phyloP scores from a whole-genome alignment of 257 asterid genomes.

The Solanum appendiculatum region DNA sequence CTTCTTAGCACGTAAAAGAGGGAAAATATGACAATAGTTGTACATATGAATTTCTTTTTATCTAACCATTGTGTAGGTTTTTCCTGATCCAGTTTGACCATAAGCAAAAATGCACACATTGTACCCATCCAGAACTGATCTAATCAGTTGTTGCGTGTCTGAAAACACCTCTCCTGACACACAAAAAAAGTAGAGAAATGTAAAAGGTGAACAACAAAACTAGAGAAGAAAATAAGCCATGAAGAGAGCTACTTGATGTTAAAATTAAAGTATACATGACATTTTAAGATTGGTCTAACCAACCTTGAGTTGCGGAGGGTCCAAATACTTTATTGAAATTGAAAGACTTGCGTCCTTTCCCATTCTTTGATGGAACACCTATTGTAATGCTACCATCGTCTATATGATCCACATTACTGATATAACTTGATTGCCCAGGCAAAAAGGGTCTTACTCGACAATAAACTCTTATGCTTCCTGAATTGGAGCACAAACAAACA shows the following conservation, averaged over 20 bases:
- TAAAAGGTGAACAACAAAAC: not conserved
- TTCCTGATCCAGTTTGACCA: constrained; percentile 99
- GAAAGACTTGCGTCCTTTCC: constrained; percentile 71
- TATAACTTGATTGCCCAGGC: constrained; percentile 39
- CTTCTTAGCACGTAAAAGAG: constrained; percentile 6
- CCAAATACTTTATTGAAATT: constrained; percentile 91
- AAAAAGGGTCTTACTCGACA: constrained; percentile 93
- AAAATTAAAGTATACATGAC: not conserved
- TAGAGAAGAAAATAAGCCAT: not conserved
- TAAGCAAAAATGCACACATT: constrained; percentile 95
- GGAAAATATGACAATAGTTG: not conserved
- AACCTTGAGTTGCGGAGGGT: constrained; percentile 91
- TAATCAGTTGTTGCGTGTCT: constrained; percentile 77
- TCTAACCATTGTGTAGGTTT: constrained; percentile 88
- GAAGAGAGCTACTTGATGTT: not conserved
- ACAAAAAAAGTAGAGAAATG: constrained; percentile 1
- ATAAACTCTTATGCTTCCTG: constrained; percentile 96
- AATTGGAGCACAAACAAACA: constrained; percentile 2
- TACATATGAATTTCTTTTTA: not conserved
- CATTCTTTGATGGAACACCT: constrained; percentile 47
- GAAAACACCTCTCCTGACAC: constrained; percentile 79
- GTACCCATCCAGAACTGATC: constrained; percentile 96
- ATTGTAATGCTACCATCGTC: constrained; percentile 82
- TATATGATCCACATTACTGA: constrained; percentile 65
- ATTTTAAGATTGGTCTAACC: constrained; percentile 1